Base-by-base conservation (phyloP, 2,329 filamentous ascomycete species). In the Zymoseptoria passerinii region DNA sequence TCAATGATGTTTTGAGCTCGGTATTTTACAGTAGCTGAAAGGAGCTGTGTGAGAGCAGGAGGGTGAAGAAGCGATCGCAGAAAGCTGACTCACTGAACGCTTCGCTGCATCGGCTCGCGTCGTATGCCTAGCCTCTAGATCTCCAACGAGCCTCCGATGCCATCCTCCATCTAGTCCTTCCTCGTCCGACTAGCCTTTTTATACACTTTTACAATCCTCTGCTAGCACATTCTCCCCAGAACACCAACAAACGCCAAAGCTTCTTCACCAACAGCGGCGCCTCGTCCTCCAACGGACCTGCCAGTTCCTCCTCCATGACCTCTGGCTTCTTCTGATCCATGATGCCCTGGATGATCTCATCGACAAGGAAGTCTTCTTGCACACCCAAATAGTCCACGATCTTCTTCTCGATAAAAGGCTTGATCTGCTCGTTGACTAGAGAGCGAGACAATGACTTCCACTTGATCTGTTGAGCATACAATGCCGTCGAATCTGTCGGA, bases 331-430 rank as follows among this genome's bases (percentile, higher is more conserved):
- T 86, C 66, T 87, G 85, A 67, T 85, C 86, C 63, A 87, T 83
- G 62, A 99, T 77, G 74, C 95, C 90, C 68, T 91, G 88, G 70
- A 96, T 87, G 48, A 97, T 90, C 50, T 94, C 87, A 70, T 96
- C 92, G 29, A 99, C 91, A 52, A 99, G 79, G 77, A 96, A 86
- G 75, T 97, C 90, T 73, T 99, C 94, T 75, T 97, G 91, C 58
- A 99, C 89, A 60, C 95, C 95, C 53, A 99, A 82, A 68, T 94
- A 95, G 74, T 99, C 94, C 61, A 99, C 87, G 66, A 97, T 90
- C 81, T 97, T 99, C 82, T 95, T 95, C 78, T 96, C 91, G 58
- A 97, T 90, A 76, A 96, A 99, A 28, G 92, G 92, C 69, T 89
- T 85, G 66, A 99, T 83, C 72, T 96, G 92, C 63, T 95, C 89